phyloP scores from a whole-genome alignment of 1,284 basidiomycete species.

The Rhodotorula sp. region DNA sequence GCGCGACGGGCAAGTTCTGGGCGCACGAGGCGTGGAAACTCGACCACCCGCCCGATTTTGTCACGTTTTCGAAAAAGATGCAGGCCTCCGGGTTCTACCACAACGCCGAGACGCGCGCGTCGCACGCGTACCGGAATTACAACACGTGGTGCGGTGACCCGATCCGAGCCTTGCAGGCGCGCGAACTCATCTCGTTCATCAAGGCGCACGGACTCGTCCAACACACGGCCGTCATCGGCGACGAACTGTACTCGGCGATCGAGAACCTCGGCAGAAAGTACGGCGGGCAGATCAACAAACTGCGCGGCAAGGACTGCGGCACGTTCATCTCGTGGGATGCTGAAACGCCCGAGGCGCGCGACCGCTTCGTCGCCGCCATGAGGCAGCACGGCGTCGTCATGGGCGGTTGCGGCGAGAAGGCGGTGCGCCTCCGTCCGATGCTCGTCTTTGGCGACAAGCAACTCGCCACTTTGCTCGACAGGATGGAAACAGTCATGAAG shows the following conservation, averaged over 20 bases:
- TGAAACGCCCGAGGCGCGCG: constrained; percentile 48
- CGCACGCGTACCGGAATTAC: constrained; percentile 52
- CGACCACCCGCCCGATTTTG: constrained; percentile 53
- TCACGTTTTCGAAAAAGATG: constrained; percentile 51
- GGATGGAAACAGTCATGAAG: constrained; percentile 2
- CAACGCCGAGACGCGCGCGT: constrained; percentile 54
- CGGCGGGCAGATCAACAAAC: constrained; percentile 16
- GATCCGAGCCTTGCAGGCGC: constrained; percentile 55
- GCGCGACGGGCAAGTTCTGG: constrained; percentile 59
- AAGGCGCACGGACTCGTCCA: constrained; percentile 39
- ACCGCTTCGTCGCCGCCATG: constrained; percentile 53
- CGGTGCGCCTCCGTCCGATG: constrained; percentile 55
- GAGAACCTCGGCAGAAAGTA: constrained; percentile 42
- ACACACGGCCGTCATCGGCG: constrained; percentile 50
- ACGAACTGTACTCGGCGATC: constrained; percentile 48
- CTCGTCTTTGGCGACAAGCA: constrained; percentile 42
- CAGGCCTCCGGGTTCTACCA: constrained; percentile 57
- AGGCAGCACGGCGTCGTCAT: constrained; percentile 53
- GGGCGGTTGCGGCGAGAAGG: constrained; percentile 47
- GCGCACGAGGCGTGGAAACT: constrained; percentile 59
- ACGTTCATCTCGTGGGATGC: constrained; percentile 58
- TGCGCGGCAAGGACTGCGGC: constrained; percentile 54
- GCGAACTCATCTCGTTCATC: constrained; percentile 55
- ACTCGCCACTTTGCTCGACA: constrained; percentile 9
- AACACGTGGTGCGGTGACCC: constrained; percentile 54